Conservation (phyloP, 148 eudicot genomes). For the Rhododendron henanense region DNA sequence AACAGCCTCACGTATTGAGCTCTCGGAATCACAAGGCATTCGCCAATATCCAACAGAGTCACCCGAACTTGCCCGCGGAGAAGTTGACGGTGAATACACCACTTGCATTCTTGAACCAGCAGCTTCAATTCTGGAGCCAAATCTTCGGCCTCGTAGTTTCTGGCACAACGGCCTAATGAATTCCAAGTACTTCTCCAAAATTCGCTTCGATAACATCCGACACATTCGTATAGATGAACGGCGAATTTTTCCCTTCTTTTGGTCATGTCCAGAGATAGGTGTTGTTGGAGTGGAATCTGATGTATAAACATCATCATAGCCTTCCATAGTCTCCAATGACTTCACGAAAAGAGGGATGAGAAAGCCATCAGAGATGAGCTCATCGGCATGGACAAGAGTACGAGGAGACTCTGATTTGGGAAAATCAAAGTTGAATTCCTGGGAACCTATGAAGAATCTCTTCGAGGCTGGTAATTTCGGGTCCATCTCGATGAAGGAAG, state of each 20-base stretch:
- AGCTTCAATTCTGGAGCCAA: conserved; percentile 27
- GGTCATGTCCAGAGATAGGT: conserved; percentile 11
- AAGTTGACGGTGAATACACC: conserved; percentile 33
- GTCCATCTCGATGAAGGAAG: conserved; percentile 86
- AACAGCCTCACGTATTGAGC: conserved; percentile 88
- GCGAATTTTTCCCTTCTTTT: conserved; percentile 27
- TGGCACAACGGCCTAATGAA: conserved; percentile 44
- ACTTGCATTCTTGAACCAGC: conserved; percentile 20
- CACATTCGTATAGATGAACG: conserved; percentile 58
- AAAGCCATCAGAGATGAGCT: conserved; percentile 63
- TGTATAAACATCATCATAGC: conserved; percentile 15
- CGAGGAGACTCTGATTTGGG: conserved; percentile 36
- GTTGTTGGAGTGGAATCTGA: conserved; percentile 24
- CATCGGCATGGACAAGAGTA: conserved; percentile 56
- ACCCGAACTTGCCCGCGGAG: conserved; percentile 57
- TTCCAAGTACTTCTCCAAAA: conserved; percentile 52
- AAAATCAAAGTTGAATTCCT: conserved; percentile 52
- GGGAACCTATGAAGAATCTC: conserved; percentile 49
- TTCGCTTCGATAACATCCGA: conserved; percentile 46
- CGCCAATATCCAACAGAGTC: conserved; percentile 54
- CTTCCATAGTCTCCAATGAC: conserved; percentile 27
- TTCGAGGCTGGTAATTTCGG: conserved; percentile 74
- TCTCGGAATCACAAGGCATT: conserved; percentile 77
- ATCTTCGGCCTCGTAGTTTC: conserved; percentile 38
- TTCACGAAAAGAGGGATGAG: conserved; percentile 43